Base-by-base conservation (phyloP, 2,329 filamentous ascomycete genomes). In the Fusarium sp. region DNA sequence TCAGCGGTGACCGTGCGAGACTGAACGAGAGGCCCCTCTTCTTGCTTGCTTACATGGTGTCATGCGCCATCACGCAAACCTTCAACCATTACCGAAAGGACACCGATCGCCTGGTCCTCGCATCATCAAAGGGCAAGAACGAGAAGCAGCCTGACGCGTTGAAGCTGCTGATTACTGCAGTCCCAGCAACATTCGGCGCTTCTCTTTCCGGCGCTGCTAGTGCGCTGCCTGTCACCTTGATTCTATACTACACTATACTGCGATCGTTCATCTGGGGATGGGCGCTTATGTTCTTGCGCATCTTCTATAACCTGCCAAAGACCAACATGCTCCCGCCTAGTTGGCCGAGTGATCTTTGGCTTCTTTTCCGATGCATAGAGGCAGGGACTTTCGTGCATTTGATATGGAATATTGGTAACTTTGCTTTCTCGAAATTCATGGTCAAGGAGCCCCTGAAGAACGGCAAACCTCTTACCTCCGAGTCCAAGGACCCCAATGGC, bases 401-500 rank as follows among this genome's bases (percentile, higher is more conserved):
- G 26, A 83, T 97, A 38, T 98, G 95, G 94, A 89, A 94, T 65
- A 85, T 92, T 30, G 90, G 91, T 45, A 97, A 96, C 79, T 84
- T 89, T 35, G 89, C 93, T 32, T 98, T 98, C 80, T 92, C 92
- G 10, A 83, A 91, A n/a, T 95, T 94, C 81, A 90, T 98, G 79
- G 90, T 91, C 32, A 92, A 93, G 80, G 90, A 93, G 76, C 96
- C 96, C 2, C 81, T 97, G 61, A 98, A 97, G 85, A 93, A 93
- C 75, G 92, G 89, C n/a, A 89, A 92, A 77, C 95, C 95, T 8
- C 88, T 98, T 63, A 98, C 94, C 1, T 89, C 89, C 24, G 93
- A 96, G 75, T 94, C 94, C 22, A 96, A 94, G 79, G 95, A 98
- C 81, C 94, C 96, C 2, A 98, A 98, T 78, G 95, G 94, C 41